Percentiles rank a stretch among this genome's conserved stretches.
phyloP scores from a whole-genome alignment of 805 yeast genomes.

The Hanseniaspora singularis region DNA sequence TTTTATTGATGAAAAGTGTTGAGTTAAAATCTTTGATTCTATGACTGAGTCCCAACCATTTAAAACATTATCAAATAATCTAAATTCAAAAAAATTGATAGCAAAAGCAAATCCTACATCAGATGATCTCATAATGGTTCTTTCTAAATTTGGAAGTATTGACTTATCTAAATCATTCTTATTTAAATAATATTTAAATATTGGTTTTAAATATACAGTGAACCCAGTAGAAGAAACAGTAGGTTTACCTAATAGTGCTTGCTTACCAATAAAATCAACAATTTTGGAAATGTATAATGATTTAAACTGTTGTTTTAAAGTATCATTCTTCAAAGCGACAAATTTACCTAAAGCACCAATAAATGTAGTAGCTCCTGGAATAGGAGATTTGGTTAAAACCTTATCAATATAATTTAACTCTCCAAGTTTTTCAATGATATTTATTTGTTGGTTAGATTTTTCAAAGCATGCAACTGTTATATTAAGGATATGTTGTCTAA shows the following conservation, averaged over 20 bases:
- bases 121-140: slow-evolving; percentile 65
- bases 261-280: slow-evolving; percentile 29
- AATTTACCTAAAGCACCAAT: slow-evolving; percentile 30
- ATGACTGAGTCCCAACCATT: slow-evolving; percentile 9
- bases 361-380: slow-evolving; percentile 29
- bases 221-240: slow-evolving; percentile 34
- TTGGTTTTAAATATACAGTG: slow-evolving; percentile 34
- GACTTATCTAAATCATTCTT: slow-evolving; percentile 30
- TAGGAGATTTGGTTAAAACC: slow-evolving; percentile 22
- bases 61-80: not conserved
- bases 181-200: slow-evolving; percentile 35
- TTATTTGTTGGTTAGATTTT: not conserved
- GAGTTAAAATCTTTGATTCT: slow-evolving; percentile 6
- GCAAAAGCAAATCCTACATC: slow-evolving; percentile 54
- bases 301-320: slow-evolving; percentile 20
- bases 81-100: slow-evolving; percentile 32
- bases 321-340: slow-evolving; percentile 19
- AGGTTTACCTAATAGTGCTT: slow-evolving; percentile 36
- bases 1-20: slow-evolving; percentile 36
- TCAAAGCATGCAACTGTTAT: slow-evolving; percentile 19
- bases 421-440: not conserved
- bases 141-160: slow-evolving; percentile 55
- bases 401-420: not conserved
- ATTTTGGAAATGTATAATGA: slow-evolving; percentile 19
- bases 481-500: slow-evolving; percentile 29